Base-by-base conservation (phyloP, 306 rosid genomes). In the Prunus salicina region DNA sequence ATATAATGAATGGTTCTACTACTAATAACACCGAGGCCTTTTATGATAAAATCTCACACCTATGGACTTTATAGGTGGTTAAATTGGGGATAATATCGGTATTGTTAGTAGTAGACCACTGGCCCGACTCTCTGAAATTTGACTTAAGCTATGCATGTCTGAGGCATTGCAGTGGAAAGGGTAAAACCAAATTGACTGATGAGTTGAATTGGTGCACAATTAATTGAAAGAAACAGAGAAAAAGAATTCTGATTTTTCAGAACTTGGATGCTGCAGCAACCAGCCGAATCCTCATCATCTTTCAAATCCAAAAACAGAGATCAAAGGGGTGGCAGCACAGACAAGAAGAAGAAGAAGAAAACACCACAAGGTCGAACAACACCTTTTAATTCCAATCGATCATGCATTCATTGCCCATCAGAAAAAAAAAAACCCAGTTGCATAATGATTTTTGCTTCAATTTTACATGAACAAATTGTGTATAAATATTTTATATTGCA, bases 171-270 rank as follows among this genome's bases (percentile, higher is more conserved):
- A 67, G 67, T 53, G 45, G 58, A 72, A 86, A 58, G 50, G 74
- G 62, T 64, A 70, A 27, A 76, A 69, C 69, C 83, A 64, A 76
- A 85, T 69, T 38, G 71, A 67, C 50, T 56, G 75, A 51, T 64
- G 77, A 38, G 72, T 64, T 70, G 30, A 72, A 75, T 73, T 22
- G 64, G 83, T 46, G 79, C 69, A 20, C 76, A 72, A 84, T 84
- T 84, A 84, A 82, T 86, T 67, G 83, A 82, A 81, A 49, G 43
- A 72, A 75, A 78, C 67, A 60, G 68, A 67, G 69, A 67, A 79
- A 10, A 66, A 20, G 76, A 72, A 76, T 50, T 63, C 73, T 43
- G 73, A 61, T 53, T 38, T 20, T 65, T 2, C 32, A 3, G 12
- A 43, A 12, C 49, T 45, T 57, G 30, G 27, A 69, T 57, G 74